Base-by-base conservation (phyloP, 2,329 filamentous ascomycete genomes). In the Sordariomycetes sp. region DNA sequence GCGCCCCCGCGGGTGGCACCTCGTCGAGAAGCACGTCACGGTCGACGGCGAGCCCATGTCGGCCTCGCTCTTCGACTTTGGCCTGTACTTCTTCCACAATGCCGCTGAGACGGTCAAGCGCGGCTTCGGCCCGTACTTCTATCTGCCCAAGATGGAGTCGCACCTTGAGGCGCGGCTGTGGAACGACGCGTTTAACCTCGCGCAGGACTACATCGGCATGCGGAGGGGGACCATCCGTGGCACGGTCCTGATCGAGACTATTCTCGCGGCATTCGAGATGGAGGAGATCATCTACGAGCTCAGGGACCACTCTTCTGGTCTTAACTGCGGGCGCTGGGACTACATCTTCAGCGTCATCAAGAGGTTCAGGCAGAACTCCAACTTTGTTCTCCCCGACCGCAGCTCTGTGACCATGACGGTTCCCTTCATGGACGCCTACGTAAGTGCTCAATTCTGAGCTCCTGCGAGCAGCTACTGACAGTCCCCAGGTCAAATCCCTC, bases 301-400 rank as follows among this genome's bases (percentile, higher is more conserved):
- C 64, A 87, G 94, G 60, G 92, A 97, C 69, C 94, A 99, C 79
- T 92, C 86, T 71, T 87, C 92, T 7, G 94, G 94, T 53, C 83
- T 99, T 67, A 99, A 99, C 84, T 97, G 94, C 74, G 94, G 94
- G 62, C 87, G 94, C 64, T 99, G 94, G 94, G 94, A 99, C 70
- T 99, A 99, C 80, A 97, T 99, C 76, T 99, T 99, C 81, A 94
- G 87, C 71, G 90, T 92, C 68, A 97, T 99, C 79, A 99, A 99
- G 82, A 96, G 95, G 74, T 96, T 97, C 87, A 89, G 94, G 69
- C 84, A 96, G 67, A 94, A 96, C 78, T 79, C 88, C 66, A 85
- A 86, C 75, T 97, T 97, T 69, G 84, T 97, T 58, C 85, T 99
- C 22, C 94, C 94, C 32, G 92, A 99, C 72, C 89, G 94, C 61